Base-by-base conservation (phyloP, 768 basidiomycete genomes). In the Pleurotus sapidus region DNA sequence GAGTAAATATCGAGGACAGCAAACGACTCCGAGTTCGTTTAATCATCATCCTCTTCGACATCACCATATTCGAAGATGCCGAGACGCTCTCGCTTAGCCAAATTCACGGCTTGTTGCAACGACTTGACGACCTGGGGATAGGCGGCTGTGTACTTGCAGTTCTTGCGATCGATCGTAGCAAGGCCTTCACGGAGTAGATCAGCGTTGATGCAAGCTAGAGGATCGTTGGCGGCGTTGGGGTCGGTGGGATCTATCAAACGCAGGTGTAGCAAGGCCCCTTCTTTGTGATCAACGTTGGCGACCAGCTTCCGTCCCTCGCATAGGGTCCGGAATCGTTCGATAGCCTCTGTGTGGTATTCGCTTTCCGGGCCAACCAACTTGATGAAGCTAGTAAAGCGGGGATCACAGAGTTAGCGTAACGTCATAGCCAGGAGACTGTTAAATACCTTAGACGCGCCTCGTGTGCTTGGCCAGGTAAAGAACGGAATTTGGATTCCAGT, bases 61-160 rank as follows among this genome's bases (percentile, higher is more conserved):
- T 94, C 92, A n/a, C 93, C 93, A 67, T 91, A 89, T 73, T 95
- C 93, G 65, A 91, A 95, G 83, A 93, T 92, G 37, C 93, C 92
- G 55, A 79, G 71, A 11, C 93, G 83, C 57, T 86, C 86, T 53
- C 81, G 77, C 72, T 93, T 93, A 9, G 93, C 93, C 17, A 77
- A 77, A 18, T 69, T 64, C 34, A 87, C 69, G 2, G 86, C 82
- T 17, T 77, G 78, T 68, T 85, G 84, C 42, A 96, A 70, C 65
- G 84, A 81, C 65, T 84, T 84, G 56, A 82, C 66, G 17, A 94
- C 75, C 46, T 80, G 79, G 0, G 91, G 85, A 68, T 95, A 93
- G 9, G 83, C 79, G 2, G 74, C 67, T 14, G 89, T 70, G 68
- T 95, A 95, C 64, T 73, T 84, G 79, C 87, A 89, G 23, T 79